Base-by-base conservation (phyloP, 2,329 filamentous ascomycete species). In the Aphanocladium album region DNA sequence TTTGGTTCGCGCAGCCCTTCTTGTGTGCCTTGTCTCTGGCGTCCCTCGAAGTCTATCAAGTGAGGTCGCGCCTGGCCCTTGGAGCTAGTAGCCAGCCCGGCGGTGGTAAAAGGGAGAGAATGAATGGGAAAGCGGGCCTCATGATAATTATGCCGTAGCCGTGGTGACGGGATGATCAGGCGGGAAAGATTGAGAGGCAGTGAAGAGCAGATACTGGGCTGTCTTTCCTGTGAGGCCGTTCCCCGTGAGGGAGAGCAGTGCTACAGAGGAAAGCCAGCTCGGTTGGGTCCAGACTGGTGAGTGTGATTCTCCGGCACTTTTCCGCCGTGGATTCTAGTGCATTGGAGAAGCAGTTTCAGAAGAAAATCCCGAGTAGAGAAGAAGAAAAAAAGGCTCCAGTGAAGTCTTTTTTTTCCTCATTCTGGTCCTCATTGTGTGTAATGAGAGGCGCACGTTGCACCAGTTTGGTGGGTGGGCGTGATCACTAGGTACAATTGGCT, bases 21-120 rank as follows among this genome's bases (percentile, higher is more conserved):
- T n/a, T n/a, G n/a, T n/a, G n/a, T n/a, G n/a, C n/a, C n/a, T n/a
- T 61, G 59, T 61, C 51, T 61, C 59, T 61, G 51, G 25, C 33
- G 43, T 57, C 35, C 59, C 59, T 50, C 51, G 41, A 23, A 35
- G 33, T 39, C 46, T 50, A 59, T 51, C 46, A 50, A 50, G 27
- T 39, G 35, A 8, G 35, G 9, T 30, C 30, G 30, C 30, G 16
- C 39, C 23, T 49, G 30, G 49, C 49, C 33, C 53, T 56, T 56
- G 37, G 51, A 33, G 39, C 47, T 30, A 19, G 7, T 11, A 11
- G 21, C 5, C 3, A n/a, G 17, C 17, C 16, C 2, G 19, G 19
- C 16, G 17, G 19, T 9, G 33, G 49, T 37, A 17, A 56, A 56
- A 39, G 53, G 53, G 46, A 39, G 23, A 9, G 21, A 21, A 9